phyloP scores from a whole-genome alignment of 2,329 filamentous ascomycete species.

The Hypoxylon sp. region DNA sequence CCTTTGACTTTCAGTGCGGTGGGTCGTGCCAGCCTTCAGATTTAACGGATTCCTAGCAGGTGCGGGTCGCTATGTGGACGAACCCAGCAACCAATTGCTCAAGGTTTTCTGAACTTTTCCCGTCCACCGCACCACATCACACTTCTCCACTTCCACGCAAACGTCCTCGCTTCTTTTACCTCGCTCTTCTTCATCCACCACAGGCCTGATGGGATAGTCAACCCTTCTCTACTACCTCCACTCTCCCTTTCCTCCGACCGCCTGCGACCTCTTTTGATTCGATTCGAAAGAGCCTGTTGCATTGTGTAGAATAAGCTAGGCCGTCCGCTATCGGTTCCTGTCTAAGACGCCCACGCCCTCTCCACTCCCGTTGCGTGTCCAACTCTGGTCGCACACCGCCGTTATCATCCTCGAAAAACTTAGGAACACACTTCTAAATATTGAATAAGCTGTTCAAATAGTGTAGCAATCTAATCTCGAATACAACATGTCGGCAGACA shows the following conservation, averaged over 20 bases:
- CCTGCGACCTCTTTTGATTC: slow-evolving; percentile 28
- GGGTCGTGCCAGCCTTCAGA: slow-evolving; percentile 38
- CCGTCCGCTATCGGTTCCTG: slow-evolving; percentile 5
- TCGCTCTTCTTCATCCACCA: slow-evolving; percentile 21
- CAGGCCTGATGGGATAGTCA: slow-evolving; percentile 31
- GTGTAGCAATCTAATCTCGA: background rate
- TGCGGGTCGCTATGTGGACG: slow-evolving; percentile 13
- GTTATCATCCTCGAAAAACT: background rate
- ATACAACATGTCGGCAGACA: slow-evolving; percentile 56
- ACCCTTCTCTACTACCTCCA: slow-evolving; percentile 6
- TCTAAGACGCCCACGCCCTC: slow-evolving; percentile 13
- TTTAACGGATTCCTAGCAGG: slow-evolving; percentile 15
- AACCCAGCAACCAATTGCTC: slow-evolving; percentile 15
- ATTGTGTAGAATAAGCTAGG: slow-evolving; percentile 9
- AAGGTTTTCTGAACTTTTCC: slow-evolving; percentile 14
- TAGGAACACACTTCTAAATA: background rate
- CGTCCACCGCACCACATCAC: slow-evolving; percentile 22
- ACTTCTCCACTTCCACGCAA: slow-evolving; percentile 31
- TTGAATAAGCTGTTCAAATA: background rate
- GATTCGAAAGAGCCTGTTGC: slow-evolving; percentile 31
- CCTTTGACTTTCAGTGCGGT: slow-evolving; percentile 25
- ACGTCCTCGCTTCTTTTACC: slow-evolving; percentile 22
- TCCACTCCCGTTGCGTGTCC: slow-evolving; percentile 19
- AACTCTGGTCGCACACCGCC: slow-evolving; percentile 16
- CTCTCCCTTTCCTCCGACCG: slow-evolving; percentile 6